Base-by-base conservation (phyloP, 2,329 filamentous ascomycete genomes). In the Paraphaeosphaeria sporulosa region DNA sequence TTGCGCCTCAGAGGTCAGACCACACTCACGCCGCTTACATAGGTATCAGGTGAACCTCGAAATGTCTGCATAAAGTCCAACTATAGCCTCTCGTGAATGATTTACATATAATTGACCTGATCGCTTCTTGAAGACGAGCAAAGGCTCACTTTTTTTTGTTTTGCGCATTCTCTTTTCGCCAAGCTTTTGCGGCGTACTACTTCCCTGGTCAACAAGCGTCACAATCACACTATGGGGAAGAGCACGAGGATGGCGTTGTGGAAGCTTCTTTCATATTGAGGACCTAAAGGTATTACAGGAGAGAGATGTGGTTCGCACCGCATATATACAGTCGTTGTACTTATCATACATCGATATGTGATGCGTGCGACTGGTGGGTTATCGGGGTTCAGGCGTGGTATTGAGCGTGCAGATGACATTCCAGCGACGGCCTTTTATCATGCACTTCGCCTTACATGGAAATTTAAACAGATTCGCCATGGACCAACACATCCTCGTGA, bases 21-120 rank as follows among this genome's bases (percentile, higher is more conserved):
- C 47, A 50, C 30, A n/a, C 30, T 50, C 47, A 50, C 47, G 47
- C 47, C 30, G 47, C 17, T 27, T 27, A 27, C 25, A 27, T 27
- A 6, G 25, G 5, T 2, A 47, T 47, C 44, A 47, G 23, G 19
- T 13, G 23, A 23, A 44, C 12, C 21, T 36, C 47, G 25, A 10
- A 36, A 9, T 10, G 1, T 13, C 2, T n/a, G 30, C 9, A n/a
- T 17, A 50, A 25, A 13, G 12, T 17, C 17, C 13, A 50, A 10
- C 17, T n/a, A 9, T 2, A 4, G 19, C 42, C 10, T 9, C 4
- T 40, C 19, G 17, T 5, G n/a, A 8, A 9, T 15, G n/a, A n/a
- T 6, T 40, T 17, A 17, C 17, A 40, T n/a, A n/a, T 15, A n/a
- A 40, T 19, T n/a, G 15, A n/a, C 38, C n/a, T 15, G 15, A n/a